Evolutionary conservation across 768 basidiomycete genomes (phyloP), one percentile per base, ranked within the genome.

Genomic region (Mycena vitilis): DNA sequence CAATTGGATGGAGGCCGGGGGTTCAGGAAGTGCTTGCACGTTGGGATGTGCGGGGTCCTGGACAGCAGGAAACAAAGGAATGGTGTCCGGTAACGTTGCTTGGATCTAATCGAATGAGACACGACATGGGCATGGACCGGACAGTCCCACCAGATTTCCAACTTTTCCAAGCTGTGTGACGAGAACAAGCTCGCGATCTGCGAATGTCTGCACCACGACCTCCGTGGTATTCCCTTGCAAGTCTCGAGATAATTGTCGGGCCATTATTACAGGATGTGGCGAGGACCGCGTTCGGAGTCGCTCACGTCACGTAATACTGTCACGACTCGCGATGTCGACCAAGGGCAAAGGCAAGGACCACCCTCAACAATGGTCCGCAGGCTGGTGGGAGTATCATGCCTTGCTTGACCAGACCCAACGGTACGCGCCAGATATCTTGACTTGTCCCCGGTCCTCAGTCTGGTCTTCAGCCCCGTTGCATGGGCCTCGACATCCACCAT

Each of bases 81-180:
- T 83, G 0, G 91, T 89, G 10, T 87, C 78, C 13, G 95, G 92
- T 20, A 95, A 84, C 10, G 88, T 87, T 44, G 87, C 92, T 85
- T 96, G 94, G 57, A 95, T 92, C 95, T 96, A 42, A 16, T 37
- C 60, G 47, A 44, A 48, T 68, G 20, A 51, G 60, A 70, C 51
- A 30, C 44, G 53, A 38, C 59, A 63, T 65, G 63, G n/a, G 42
- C 22, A 16, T 49, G 48, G 48, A 40, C 60, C 36, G 18, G 49
- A 52, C 73, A 80, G 78, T 23, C 63, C n/a, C 76, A 97, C 95
- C 81, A 99, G 76, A 75, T 86, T 89, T 63, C 96, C 96, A 15
- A 97, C 91, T 87, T 95, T 96, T 45, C 94, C 93, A 68, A 95
- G 77, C 78, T 99, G 96, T 1, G 95, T 96, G 60, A 98, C 85